Conservation (phyloP, 2,329 filamentous ascomycete genomes). For the Microsporum canis region DNA sequence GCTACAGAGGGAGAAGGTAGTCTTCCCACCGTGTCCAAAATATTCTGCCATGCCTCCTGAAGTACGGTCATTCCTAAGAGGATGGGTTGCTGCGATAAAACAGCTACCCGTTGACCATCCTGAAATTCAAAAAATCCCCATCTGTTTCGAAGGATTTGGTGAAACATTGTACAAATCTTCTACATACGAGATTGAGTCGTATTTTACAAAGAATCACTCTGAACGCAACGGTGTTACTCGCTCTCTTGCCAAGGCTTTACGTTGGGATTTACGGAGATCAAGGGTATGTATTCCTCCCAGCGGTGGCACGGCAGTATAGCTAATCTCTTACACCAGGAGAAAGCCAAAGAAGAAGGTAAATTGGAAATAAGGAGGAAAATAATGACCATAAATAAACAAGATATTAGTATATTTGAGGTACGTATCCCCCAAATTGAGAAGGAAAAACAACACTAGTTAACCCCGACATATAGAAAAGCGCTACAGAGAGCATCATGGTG, state of each 20-base stretch:
- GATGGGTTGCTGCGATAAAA: not conserved
- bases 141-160: not conserved
- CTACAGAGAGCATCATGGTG: no score
- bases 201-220: not conserved
- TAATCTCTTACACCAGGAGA: no score
- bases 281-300: no score
- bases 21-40: not conserved
- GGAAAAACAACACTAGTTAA: no score
- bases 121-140: not conserved
- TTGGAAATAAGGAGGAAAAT: no score
- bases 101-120: not conserved
- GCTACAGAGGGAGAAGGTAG: not conserved
- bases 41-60: not conserved
- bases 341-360: no score
- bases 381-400: no score
- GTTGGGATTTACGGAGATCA: no score
- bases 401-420: no score
- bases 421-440: no score
- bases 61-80: not conserved
- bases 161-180: not conserved
- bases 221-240: not conserved
- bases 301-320: no score
- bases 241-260: not conserved
- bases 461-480: no score
- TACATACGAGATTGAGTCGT: not conserved